These are phyloP conservation scores for Colletotrichum sp. DNA, from an alignment of 2,329 filamentous ascomycete genomes.

Conservation along the genomic window DNA sequence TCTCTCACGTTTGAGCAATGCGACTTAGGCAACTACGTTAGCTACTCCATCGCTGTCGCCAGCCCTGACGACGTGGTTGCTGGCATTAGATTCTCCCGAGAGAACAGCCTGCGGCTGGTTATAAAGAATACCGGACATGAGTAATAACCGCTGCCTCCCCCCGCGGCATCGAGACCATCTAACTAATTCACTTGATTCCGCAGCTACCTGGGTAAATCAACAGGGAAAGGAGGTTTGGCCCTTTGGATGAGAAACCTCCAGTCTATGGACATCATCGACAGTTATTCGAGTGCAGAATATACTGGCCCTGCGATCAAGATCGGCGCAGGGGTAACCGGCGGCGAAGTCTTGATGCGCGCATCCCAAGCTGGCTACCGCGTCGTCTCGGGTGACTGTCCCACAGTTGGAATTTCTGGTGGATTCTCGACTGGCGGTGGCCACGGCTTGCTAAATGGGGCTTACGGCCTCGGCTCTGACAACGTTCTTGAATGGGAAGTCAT, in stretches of 20 bases:
- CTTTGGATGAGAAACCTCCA: constrained; percentile 29
- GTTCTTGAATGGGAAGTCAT: constrained; percentile 55
- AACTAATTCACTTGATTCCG: constrained; percentile 24
- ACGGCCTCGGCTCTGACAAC: constrained; percentile 59
- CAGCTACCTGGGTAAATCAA: not conserved
- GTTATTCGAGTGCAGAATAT: constrained; percentile 39
- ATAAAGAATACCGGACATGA: constrained; percentile 65
- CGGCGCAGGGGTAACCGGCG: constrained; percentile 55
- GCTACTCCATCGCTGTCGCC: constrained; percentile 27
- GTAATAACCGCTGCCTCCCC: constrained; percentile 29
- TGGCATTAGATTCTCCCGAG: constrained; percentile 31
- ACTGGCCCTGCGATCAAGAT: constrained; percentile 57
- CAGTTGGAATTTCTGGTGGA: constrained; percentile 58
- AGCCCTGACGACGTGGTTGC: constrained; percentile 28
- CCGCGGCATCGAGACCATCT: constrained; percentile 29
- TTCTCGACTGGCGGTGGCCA: constrained; percentile 63
- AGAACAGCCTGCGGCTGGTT: constrained; percentile 53
- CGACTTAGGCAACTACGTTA: constrained; percentile 42
- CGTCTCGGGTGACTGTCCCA: constrained; percentile 52
- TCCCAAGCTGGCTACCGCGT: constrained; percentile 42
- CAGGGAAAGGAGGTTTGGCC: not conserved
- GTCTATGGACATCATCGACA: not conserved
- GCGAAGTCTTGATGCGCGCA: constrained; percentile 48
- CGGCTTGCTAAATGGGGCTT: constrained; percentile 44
- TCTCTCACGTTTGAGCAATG: constrained; percentile 39